Evolutionary conservation across 106 monocot genomes (phyloP), one percentile per base, ranked within the genome.

Genomic region (Allium cepa): DNA sequence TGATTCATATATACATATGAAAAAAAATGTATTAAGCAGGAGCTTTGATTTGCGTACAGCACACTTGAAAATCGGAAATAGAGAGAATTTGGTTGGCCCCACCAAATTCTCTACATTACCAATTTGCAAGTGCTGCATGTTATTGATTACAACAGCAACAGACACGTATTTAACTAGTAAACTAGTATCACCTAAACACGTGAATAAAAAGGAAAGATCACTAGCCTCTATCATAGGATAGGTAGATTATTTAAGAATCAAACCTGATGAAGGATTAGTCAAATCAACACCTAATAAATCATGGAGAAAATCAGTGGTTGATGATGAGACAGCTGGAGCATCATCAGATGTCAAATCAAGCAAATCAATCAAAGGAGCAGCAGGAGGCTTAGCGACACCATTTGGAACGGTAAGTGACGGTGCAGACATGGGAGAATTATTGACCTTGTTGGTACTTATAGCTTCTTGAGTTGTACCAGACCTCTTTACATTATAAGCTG

Each of bases 281-380:
- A 99, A 78, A 74, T 79, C 87, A 65, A 83, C 77, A 66, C 90
- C 93, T 59, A 99, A 77, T 15, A 99, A 73, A 57, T 93, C 93
- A 70, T 90, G 82, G 62, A 99, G 72, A 70, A 93, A 93, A 79
- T 99, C 85, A 69, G 57, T 73, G 60, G 87, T 73, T 13, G 91
- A 77, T 26, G 90, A 78, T 71, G 50, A 76, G 49, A 83, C 57
- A 56, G 61, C 79, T 59, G 90, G 93, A 46, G 69, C 27, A 81
- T 99, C 93, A 78, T 99, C 93, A 62, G 92, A 84, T 56, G 77
- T 85, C 22, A 99, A 87, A 78, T 99, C 99, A 72, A 99, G 89
- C 53, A 99, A 80, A 79, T 64, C 64, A 15, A 64, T 14, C 64
- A 64, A 15, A 49, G 64, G 82, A 73, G 85, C 77, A 55, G 87